Percentiles rank a stretch among this genome's conserved stretches.
phyloP scores from a whole-genome alignment of 257 asterid genomes.

The Nicotiana sylvestris region DNA sequence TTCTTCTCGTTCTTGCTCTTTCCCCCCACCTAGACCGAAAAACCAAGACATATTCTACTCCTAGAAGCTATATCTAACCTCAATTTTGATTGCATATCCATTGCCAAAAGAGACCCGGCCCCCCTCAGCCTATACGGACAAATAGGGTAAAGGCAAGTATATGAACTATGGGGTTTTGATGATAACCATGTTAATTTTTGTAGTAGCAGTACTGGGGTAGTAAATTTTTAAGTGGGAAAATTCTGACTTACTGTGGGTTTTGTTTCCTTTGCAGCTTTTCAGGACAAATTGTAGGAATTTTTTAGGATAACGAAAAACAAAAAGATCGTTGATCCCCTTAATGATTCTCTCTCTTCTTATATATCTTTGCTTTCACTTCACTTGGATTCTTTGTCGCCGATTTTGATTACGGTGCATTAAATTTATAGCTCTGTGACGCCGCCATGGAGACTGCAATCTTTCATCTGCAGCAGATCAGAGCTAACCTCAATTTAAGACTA shows the following conservation, averaged over 20 bases:
- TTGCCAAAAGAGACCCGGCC: constrained; percentile 19
- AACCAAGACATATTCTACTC: constrained; percentile 61
- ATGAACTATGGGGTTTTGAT: neutral
- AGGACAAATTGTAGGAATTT: neutral
- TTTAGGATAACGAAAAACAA: neutral
- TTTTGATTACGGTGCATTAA: neutral
- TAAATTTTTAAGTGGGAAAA: neutral
- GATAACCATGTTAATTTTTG: neutral
- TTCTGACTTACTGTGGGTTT: neutral
- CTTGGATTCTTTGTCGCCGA: neutral
- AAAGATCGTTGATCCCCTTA: too few relatives aligned
- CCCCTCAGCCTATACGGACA: neutral
- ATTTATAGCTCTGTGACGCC: neutral
- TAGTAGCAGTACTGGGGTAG: neutral
- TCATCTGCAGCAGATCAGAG: neutral
- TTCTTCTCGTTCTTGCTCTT: constrained; percentile 24
- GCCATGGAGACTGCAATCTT: neutral
- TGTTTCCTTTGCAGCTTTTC: neutral
- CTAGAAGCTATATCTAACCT: constrained; percentile 34
- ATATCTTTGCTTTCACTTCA: neutral
- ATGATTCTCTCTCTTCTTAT: neutral
- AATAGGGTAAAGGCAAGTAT: too few relatives aligned
- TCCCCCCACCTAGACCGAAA: constrained; percentile 54
- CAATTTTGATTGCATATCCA: constrained; percentile 39
- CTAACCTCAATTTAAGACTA: neutral